Percentiles rank a stretch among this genome's conserved stretches.
phyloP scores from a whole-genome alignment of 257 asterid genomes.

The Rehmannia glutinosa region DNA sequence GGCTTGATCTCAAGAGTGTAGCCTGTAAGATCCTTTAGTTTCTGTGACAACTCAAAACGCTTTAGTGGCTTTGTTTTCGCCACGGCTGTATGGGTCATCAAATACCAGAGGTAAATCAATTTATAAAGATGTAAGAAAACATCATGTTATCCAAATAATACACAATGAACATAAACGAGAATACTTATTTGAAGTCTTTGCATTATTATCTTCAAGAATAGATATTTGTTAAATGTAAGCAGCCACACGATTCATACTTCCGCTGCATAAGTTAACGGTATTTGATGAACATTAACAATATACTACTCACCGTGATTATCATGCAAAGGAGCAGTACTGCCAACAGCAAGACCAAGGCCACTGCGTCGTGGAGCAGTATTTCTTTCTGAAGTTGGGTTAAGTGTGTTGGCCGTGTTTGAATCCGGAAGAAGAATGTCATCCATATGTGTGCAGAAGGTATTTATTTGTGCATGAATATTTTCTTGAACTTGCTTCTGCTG shows the following conservation, averaged over 20 bases:
- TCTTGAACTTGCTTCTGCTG: slow-evolving; percentile 90
- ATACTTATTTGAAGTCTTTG: no score
- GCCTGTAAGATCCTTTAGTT: slow-evolving; percentile 58
- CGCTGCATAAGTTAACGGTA: not conserved
- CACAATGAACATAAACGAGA: not conserved
- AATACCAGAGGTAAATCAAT: slow-evolving; percentile 16
- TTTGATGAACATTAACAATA: not conserved
- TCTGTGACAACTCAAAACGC: slow-evolving; percentile 55
- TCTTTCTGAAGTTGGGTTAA: slow-evolving; percentile 31
- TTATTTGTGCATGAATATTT: slow-evolving; percentile 69
- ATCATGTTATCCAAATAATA: not conserved
- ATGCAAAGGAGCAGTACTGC: slow-evolving; percentile 31
- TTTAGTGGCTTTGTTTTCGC: slow-evolving; percentile 52
- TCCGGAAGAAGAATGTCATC: slow-evolving; percentile 67
- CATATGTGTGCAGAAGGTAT: slow-evolving; percentile 52
- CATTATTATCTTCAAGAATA: no score
- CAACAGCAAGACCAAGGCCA: slow-evolving; percentile 80
- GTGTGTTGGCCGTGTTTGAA: slow-evolving; percentile 18
- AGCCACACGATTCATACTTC: not conserved
- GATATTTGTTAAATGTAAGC: not conserved
- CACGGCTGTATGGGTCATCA: slow-evolving; percentile 30
- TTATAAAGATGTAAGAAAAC: not conserved
- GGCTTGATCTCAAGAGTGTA: slow-evolving; percentile 77
- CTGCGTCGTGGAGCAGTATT: slow-evolving; percentile 44
- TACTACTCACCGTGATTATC: slow-evolving; percentile 45